Evolutionary conservation across 208 protist species (phyloP).

Genomic region (Wallacemonas collosoma): DNA sequence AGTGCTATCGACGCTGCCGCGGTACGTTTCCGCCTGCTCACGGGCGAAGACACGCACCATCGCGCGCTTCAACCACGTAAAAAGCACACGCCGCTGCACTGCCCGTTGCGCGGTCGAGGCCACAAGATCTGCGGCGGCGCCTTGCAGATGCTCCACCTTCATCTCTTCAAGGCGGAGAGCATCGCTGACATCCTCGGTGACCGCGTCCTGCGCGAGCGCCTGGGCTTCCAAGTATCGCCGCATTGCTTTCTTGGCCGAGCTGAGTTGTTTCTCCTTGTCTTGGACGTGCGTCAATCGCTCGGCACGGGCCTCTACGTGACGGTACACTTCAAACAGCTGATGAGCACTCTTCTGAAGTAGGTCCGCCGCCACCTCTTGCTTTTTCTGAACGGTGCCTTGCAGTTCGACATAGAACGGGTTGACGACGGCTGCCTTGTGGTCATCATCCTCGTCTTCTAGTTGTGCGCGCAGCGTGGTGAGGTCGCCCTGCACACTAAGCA

Average conservation of each 20-base stretch:
- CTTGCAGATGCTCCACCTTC: constrained; percentile 31
- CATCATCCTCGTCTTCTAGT: constrained; percentile 18
- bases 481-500: constrained; percentile 41
- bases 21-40: background rate
- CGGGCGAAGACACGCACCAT: constrained; percentile 22
- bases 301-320: constrained; percentile 33
- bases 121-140: constrained; percentile 9
- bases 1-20: background rate
- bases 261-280: constrained; percentile 35
- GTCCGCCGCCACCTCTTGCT: constrained; percentile 44
- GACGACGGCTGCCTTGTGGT: background rate
- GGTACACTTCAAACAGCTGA: constrained; percentile 29
- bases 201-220: constrained; percentile 25
- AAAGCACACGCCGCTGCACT: constrained; percentile 16
- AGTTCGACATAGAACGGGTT: constrained; percentile 27
- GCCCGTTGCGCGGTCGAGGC: background rate
- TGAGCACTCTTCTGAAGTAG: constrained; percentile 37
- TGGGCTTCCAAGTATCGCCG: constrained; percentile 63
- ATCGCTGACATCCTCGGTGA: constrained; percentile 24
- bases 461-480: constrained; percentile 32
- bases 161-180: constrained; percentile 22
- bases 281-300: constrained; percentile 29
- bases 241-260: constrained; percentile 49
- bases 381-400: constrained; percentile 32
- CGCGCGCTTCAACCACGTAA: constrained; percentile 29